Evolutionary conservation across 2,329 filamentous ascomycete species (phyloP).

Genomic region (Talaromyces sp.): DNA sequence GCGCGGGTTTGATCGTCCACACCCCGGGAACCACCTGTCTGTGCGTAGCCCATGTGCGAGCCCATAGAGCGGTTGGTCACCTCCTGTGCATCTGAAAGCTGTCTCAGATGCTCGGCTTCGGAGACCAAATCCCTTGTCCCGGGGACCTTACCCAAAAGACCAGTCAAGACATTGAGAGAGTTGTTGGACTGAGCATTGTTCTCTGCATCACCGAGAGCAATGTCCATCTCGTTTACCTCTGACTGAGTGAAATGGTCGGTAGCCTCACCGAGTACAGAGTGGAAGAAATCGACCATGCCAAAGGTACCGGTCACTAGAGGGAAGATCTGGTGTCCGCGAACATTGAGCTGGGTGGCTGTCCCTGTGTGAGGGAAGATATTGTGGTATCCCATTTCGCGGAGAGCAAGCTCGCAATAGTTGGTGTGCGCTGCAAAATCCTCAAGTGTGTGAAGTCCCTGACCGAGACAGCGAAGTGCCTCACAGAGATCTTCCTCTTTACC

Average conservation of each 20-base stretch:
- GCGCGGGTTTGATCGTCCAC: slow-evolving; percentile 29
- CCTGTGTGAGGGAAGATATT: slow-evolving; percentile 77
- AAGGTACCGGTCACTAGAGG: slow-evolving; percentile 74
- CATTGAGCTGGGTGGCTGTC: slow-evolving; percentile 64
- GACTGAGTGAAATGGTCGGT: slow-evolving; percentile 84
- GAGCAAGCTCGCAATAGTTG: slow-evolving; percentile 78
- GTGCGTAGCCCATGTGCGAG: slow-evolving; percentile 30
- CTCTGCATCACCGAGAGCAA: slow-evolving; percentile 71
- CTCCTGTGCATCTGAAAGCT: slow-evolving; percentile 65
- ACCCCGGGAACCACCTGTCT: slow-evolving; percentile 17
- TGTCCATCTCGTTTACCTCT: slow-evolving; percentile 78
- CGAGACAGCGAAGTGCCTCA: slow-evolving; percentile 75
- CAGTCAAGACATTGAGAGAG: slow-evolving; percentile 65
- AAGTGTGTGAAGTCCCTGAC: slow-evolving; percentile 75
- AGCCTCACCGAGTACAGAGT: slow-evolving; percentile 75
- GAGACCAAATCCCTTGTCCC: slow-evolving; percentile 67
- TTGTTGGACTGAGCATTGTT: slow-evolving; percentile 47
- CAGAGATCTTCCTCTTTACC: slow-evolving; percentile 78
- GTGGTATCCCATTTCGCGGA: slow-evolving; percentile 70
- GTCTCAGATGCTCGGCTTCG: slow-evolving; percentile 67
- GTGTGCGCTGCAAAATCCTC: slow-evolving; percentile 81
- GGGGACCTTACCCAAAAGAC: slow-evolving; percentile 75
- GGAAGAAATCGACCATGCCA: slow-evolving; percentile 80
- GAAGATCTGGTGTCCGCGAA: slow-evolving; percentile 68
- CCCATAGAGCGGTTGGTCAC: slow-evolving; percentile 55